Percentiles rank a stretch among this genome's conserved stretches.
Evolutionary conservation across 2,329 filamentous ascomycete genomes (phyloP).

Genomic region (Fusarium illudens): DNA sequence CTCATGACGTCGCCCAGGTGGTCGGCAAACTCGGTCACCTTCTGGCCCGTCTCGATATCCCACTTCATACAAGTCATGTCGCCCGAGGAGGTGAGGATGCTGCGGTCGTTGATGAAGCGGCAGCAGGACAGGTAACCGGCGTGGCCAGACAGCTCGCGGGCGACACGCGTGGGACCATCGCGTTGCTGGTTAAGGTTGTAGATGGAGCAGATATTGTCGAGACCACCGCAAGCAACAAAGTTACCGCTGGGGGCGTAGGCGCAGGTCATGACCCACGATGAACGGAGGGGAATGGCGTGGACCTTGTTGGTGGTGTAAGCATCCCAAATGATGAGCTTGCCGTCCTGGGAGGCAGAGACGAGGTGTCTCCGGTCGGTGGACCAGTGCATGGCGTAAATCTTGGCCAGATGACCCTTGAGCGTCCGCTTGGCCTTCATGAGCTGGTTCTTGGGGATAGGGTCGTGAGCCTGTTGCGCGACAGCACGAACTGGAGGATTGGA

Average conservation of each 20-base stretch:
- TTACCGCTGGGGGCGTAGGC: conserved; percentile 98
- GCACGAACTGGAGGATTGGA: conserved; percentile 74
- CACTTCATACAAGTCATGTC: conserved; percentile 99
- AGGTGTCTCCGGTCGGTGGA: conserved; percentile 97
- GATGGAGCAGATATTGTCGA: conserved; percentile 99
- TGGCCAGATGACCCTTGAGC: conserved; percentile 96
- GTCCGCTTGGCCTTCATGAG: conserved; percentile 98
- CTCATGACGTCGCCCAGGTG: conserved; percentile 99
- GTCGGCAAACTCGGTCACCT: conserved; percentile 97
- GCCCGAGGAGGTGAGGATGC: conserved; percentile 96
- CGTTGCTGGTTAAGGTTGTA: conserved; percentile 96
- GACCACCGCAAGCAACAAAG: conserved; percentile 96
- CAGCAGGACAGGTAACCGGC: conserved; percentile 98
- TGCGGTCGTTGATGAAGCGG: conserved; percentile 97
- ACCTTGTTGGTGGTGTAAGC: conserved; percentile 99
- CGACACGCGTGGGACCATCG: conserved; percentile 96
- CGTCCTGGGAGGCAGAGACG: conserved; percentile 97
- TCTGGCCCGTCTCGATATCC: conserved; percentile 98
- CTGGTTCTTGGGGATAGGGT: conserved; percentile 86
- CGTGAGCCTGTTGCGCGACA: conserved; percentile 91
- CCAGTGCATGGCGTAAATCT: conserved; percentile 99
- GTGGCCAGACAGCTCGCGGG: conserved; percentile 93
- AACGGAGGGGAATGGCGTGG: conserved; percentile 95
- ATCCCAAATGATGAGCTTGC: conserved; percentile 99
- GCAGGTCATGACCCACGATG: conserved; percentile 99